A percentile compares a stretch with the other conserved stretches of the same genome.
phyloP scores from a whole-genome alignment of 495 filamentous ascomycete genomes.

The Bacidia gigantensis region DNA sequence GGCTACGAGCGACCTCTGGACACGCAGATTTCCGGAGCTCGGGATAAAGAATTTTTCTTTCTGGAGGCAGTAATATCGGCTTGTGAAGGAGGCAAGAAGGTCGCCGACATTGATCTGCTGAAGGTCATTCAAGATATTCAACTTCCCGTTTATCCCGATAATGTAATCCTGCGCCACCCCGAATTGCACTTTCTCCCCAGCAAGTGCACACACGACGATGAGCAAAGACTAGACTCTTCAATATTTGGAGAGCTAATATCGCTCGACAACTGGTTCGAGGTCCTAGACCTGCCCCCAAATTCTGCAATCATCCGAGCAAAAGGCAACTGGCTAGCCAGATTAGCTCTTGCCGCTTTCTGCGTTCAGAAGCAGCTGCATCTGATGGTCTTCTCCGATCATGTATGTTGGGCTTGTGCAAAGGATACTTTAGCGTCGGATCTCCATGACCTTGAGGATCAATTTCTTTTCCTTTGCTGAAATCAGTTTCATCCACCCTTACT shows the following conservation, averaged over 20 bases:
- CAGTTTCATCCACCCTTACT: no score
- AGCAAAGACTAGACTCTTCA: background rate
- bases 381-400: background rate
- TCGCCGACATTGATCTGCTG: slow-evolving; percentile 26
- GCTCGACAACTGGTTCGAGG: slow-evolving; percentile 12
- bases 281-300: background rate
- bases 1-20: slow-evolving; percentile 19
- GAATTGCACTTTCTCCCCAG: background rate
- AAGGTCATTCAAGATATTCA: background rate
- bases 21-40: slow-evolving; percentile 9
- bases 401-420: background rate
- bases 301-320: background rate
- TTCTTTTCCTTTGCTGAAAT: no score
- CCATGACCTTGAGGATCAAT: no score
- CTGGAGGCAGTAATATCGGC: slow-evolving; percentile 24
- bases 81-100: slow-evolving; percentile 24
- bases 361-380: background rate
- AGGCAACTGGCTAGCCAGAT: background rate
- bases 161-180: background rate
- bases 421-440: background rate
- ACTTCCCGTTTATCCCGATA: background rate
- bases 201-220: background rate
- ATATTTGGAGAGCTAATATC: background rate
- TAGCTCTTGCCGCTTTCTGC: background rate
- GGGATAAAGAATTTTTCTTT: slow-evolving; percentile 19